Evolutionary conservation across 2,329 filamentous ascomycete species (phyloP).

Genomic region (Cadophora luteo-olivacea): DNA sequence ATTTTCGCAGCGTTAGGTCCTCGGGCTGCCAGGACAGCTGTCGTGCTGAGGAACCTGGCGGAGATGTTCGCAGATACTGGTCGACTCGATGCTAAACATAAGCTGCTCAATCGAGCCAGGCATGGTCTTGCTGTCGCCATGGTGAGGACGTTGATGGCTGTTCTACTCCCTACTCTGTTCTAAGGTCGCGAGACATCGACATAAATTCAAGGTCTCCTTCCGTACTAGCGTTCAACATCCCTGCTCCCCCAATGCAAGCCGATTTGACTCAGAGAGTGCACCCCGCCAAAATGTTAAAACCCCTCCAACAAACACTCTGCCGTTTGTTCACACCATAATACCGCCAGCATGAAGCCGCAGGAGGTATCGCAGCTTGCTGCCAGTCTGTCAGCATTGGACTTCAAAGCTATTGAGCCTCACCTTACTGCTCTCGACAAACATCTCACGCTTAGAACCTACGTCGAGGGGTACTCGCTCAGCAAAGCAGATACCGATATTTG

Average conservation of each 20-base stretch:
- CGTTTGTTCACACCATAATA: constrained; percentile 25
- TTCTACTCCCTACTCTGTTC: background rate
- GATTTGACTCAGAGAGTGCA: constrained; percentile 13
- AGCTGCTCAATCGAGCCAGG: constrained; percentile 45
- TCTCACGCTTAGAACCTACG: constrained; percentile 84
- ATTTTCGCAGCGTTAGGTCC: constrained; percentile 26
- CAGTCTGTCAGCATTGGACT: constrained; percentile 68
- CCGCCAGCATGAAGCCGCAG: constrained; percentile 59
- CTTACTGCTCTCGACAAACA: constrained; percentile 84
- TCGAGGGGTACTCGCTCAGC: constrained; percentile 80
- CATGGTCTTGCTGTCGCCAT: constrained; percentile 43
- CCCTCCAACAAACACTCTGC: constrained; percentile 23
- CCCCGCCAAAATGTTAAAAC: constrained; percentile 33
- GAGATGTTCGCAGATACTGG: constrained; percentile 25
- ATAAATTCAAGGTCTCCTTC: constrained; percentile 21
- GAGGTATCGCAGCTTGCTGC: constrained; percentile 59
- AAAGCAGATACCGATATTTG: constrained; percentile 83
- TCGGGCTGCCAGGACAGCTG: constrained; percentile 30
- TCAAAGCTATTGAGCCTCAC: constrained; percentile 80
- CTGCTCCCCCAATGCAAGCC: constrained; percentile 5
- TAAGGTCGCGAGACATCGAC: constrained; percentile 13
- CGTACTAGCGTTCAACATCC: constrained; percentile 23
- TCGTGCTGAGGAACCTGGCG: constrained; percentile 36
- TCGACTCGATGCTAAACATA: constrained; percentile 34
- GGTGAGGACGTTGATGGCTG: constrained; percentile 15